phyloP scores from a whole-genome alignment of 177 flowering plant species.

The Telopea speciosissima region DNA sequence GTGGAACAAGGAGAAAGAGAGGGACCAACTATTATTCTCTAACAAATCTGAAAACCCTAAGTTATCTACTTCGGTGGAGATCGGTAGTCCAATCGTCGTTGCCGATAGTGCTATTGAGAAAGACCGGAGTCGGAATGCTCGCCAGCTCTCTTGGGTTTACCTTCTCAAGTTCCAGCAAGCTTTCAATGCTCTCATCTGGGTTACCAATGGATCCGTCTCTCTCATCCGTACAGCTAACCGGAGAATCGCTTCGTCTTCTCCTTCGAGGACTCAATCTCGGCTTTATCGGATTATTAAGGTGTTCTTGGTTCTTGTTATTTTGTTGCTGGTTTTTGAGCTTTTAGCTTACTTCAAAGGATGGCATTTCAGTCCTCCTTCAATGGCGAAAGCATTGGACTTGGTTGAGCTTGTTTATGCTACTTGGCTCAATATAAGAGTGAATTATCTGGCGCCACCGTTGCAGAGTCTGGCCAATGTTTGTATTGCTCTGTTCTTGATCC shows the following conservation, averaged over 20 bases:
- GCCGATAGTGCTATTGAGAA: constrained; percentile 31
- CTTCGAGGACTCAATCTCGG: constrained; percentile 26
- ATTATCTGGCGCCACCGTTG: constrained; percentile 78
- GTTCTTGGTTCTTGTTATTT: constrained; percentile 40
- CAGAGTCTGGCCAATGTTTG: constrained; percentile 65
- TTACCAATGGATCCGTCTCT: constrained; percentile 27
- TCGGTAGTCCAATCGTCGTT: constrained; percentile 25
- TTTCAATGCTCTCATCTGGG: constrained; percentile 31
- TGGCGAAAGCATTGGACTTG: constrained; percentile 40
- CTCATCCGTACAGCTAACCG: constrained; percentile 60
- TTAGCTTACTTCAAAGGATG: constrained; percentile 83
- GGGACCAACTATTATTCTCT: constrained; percentile 16
- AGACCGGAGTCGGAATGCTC: constrained; percentile 55
- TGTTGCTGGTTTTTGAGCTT: constrained; percentile 53
- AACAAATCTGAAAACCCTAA: constrained; percentile 21
- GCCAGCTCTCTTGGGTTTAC: constrained; percentile 62
- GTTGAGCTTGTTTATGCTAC: constrained; percentile 51
- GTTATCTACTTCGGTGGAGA: constrained; percentile 33
- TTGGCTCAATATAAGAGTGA: constrained; percentile 60
- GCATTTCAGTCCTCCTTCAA: constrained; percentile 75
- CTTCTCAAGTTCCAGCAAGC: constrained; percentile 55
- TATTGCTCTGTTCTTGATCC: constrained; percentile 72
- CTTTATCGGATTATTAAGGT: constrained; percentile 52
- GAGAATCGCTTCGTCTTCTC: constrained; percentile 34
- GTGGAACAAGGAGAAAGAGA: constrained; percentile 78